These are phyloP conservation scores for Boletellus sp. DNA, from an alignment of 768 basidiomycete species.

Conservation along the genomic window DNA sequence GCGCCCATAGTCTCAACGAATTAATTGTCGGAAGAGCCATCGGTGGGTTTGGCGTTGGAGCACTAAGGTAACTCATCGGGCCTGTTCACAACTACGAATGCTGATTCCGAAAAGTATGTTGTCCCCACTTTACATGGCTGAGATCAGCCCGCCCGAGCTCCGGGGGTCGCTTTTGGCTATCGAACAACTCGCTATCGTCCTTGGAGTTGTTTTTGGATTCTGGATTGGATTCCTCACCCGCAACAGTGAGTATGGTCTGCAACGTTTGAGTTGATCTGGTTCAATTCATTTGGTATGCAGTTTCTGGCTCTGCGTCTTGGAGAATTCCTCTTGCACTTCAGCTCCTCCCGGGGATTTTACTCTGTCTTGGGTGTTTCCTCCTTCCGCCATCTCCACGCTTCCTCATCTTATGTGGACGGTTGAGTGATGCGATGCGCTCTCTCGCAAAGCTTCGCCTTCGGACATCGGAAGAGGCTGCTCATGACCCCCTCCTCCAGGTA, in stretches of 20 bases:
- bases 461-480: slow-evolving; percentile 40
- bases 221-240: slow-evolving; percentile 80
- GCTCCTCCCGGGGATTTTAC: slow-evolving; percentile 61
- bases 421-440: slow-evolving; percentile 54
- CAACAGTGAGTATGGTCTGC: slow-evolving; percentile 39
- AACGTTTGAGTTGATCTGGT: background rate
- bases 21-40: slow-evolving; percentile 69
- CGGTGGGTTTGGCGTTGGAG: slow-evolving; percentile 80
- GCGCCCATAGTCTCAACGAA: slow-evolving; percentile 51
- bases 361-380: slow-evolving; percentile 55
- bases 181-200: slow-evolving; percentile 77
- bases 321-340: slow-evolving; percentile 74
- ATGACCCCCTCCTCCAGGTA: slow-evolving; percentile 53
- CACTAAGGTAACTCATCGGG: slow-evolving; percentile 47
- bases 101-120: slow-evolving; percentile 52
- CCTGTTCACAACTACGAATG: slow-evolving; percentile 1
- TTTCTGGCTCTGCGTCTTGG: slow-evolving; percentile 67
- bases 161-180: slow-evolving; percentile 76
- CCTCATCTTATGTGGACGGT: slow-evolving; percentile 45
- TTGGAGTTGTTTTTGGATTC: slow-evolving; percentile 79
- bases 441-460: slow-evolving; percentile 52
- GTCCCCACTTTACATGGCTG: slow-evolving; percentile 79
- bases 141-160: slow-evolving; percentile 78
- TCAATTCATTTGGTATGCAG: slow-evolving; percentile 28
- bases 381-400: slow-evolving; percentile 49